These are phyloP conservation scores for Saccharomyces hybrid DNA, from an alignment of 1,139 yeast species.

Conservation along the genomic window DNA sequence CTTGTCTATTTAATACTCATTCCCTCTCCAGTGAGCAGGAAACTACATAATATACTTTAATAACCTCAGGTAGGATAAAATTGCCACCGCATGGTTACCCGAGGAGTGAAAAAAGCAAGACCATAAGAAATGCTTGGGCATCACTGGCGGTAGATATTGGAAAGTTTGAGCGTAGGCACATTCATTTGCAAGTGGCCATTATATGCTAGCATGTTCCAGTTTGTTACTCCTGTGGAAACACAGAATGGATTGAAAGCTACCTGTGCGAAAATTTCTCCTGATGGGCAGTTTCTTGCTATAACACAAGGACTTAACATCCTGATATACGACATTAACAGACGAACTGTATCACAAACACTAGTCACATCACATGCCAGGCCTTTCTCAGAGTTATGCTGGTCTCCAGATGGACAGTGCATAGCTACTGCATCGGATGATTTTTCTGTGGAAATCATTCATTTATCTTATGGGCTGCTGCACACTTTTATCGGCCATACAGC, in stretches of 20 bases:
- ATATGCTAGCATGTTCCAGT: not conserved
- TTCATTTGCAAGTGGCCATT: not conserved
- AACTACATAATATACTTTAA: not conserved
- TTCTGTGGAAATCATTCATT: conserved; percentile 69
- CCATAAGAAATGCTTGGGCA: not conserved
- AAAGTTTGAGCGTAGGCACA: not conserved
- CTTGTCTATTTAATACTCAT: not conserved
- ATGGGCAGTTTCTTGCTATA: conserved; percentile 56
- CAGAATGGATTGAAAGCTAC: conserved; percentile 28
- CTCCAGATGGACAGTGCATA: conserved; percentile 64
- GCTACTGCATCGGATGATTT: conserved; percentile 88
- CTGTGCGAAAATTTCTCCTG: conserved; percentile 56
- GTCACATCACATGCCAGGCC: conserved; percentile 26
- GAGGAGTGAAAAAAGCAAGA: not conserved
- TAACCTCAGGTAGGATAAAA: not conserved
- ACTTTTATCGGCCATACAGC: conserved; percentile 76
- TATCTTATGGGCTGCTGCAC: conserved; percentile 46
- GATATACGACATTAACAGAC: conserved; percentile 36
- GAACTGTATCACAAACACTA: conserved; percentile 20
- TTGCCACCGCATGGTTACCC: not conserved
- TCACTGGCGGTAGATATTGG: not conserved
- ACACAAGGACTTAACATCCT: conserved; percentile 41
- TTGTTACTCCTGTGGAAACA: not conserved
- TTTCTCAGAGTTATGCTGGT: conserved; percentile 40
- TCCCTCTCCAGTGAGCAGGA: not conserved